Evolutionary conservation across 495 filamentous ascomycete species (phyloP).

Genomic region (Lasiosphaeria ovina): DNA sequence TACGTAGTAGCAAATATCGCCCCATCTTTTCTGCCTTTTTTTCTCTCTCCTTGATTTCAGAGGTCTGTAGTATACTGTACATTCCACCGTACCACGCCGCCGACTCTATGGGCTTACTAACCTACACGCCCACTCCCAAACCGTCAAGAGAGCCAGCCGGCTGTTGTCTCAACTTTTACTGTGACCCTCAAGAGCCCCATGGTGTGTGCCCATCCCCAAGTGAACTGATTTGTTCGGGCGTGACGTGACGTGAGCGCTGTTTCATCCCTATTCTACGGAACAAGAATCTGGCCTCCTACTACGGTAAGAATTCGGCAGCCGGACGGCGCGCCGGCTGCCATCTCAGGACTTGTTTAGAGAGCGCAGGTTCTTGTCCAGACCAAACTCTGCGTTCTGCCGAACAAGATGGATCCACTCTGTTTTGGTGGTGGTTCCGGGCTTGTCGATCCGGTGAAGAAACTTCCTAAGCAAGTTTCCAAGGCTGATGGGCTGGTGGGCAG

Average conservation of each 20-base stretch:
- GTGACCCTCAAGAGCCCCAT: too few species aligned
- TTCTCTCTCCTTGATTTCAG: neutral
- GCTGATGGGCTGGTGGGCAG: slow-evolving; percentile 35
- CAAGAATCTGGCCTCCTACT: too few species aligned
- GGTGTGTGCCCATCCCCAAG: too few species aligned
- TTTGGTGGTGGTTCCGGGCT: slow-evolving; percentile 38
- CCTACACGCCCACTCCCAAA: too few species aligned
- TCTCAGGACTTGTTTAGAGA: slow-evolving; percentile 9
- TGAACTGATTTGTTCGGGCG: too few species aligned
- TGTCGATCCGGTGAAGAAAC: slow-evolving; percentile 61
- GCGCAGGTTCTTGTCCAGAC: slow-evolving; percentile 46
- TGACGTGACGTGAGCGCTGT: too few species aligned
- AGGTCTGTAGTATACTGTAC: neutral
- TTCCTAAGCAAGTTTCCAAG: slow-evolving; percentile 59
- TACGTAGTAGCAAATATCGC: too few species aligned
- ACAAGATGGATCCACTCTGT: slow-evolving; percentile 53
- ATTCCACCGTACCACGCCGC: neutral
- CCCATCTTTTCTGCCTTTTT: neutral
- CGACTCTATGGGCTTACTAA: too few species aligned
- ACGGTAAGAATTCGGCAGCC: too few species aligned
- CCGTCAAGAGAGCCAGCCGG: too few species aligned
- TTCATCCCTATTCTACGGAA: too few species aligned
- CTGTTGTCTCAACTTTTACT: too few species aligned
- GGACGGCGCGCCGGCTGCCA: neutral
- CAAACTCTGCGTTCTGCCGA: slow-evolving; percentile 28